A percentile compares a stretch with the other conserved stretches of the same genome.
Conservation (phyloP, 495 filamentous ascomycete genomes). For the Hypoxylon fragiforme region DNA sequence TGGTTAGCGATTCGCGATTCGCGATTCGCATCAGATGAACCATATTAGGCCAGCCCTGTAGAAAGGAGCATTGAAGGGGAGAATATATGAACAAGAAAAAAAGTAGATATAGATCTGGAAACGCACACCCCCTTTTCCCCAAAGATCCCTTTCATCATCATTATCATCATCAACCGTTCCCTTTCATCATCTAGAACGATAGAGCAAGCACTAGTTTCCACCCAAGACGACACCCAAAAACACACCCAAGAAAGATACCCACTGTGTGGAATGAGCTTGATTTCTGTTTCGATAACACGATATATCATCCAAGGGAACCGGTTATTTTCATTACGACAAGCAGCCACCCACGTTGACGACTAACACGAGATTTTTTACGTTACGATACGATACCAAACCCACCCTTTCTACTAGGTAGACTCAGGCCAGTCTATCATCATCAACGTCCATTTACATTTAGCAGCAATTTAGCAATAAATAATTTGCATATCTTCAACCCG, state of each 20-base stretch:
- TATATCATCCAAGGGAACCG: constrained; percentile 36
- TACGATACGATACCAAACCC: constrained; percentile 34
- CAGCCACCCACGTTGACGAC: constrained; percentile 26
- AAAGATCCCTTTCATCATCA: constrained; percentile 32
- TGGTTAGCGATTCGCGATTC: constrained; percentile 2
- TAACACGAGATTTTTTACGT: constrained; percentile 30
- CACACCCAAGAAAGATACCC: constrained; percentile 13
- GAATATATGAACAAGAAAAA: too few species aligned
- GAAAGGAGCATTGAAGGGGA: too few species aligned
- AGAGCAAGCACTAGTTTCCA: constrained; percentile 6
- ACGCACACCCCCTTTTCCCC: constrained; percentile 28
- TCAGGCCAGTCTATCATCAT: constrained; percentile 33
- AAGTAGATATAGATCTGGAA: constrained; percentile 37
- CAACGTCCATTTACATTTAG: constrained; percentile 15
- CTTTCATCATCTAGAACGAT: constrained; percentile 28
- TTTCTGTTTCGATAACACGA: constrained; percentile 28
- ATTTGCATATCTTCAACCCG: constrained; percentile 26
- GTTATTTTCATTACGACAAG: constrained; percentile 32
- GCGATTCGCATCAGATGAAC: constrained; percentile 29
- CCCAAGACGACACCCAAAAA: not conserved
- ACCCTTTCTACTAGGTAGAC: constrained; percentile 28
- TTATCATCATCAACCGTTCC: constrained; percentile 27
- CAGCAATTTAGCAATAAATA: constrained; percentile 31
- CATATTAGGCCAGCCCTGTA: constrained; percentile 24
- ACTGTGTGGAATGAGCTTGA: constrained; percentile 32